Base-by-base conservation (phyloP, 2,329 filamentous ascomycete species). In the Chlorencoelia australis region DNA sequence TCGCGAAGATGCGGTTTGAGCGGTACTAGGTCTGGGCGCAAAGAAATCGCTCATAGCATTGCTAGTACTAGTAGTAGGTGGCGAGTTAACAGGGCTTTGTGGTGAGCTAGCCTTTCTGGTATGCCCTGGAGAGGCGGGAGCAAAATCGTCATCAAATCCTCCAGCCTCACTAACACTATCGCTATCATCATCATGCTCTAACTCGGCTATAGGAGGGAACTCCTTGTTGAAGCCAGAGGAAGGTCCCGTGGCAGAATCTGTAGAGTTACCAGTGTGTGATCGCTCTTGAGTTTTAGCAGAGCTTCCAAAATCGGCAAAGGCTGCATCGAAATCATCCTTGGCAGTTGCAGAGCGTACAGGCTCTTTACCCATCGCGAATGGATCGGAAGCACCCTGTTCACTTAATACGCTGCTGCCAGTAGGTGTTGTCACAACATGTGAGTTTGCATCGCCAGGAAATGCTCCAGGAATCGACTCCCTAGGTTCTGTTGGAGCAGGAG, bases 81-180 rank as follows among this genome's bases (percentile, higher is more conserved):
- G 37, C 14, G 38, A 31, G 11, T 30, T 14, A 22, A 25, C 43
- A n/a, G 47, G 40, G 33, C 45, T 48, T 35, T 49, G 41, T 2
- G 47, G 35, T 17, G 43, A 40, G 39, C 48, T 52, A 14, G 39
- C 30, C n/a, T 55, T 51, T 39, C 47, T 48, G 6, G 42, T 39
- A 35, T 54, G 48, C 11, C 42, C 48, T 34, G 55, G 53, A 14
- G 56, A 58, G 18, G 73, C 71, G 10, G 83, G 76, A 1, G 82
- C 79, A 56, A 96, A 96, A 58, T 95, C 81, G 55, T 98, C 91
- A 33, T 93, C 89, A 54, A 96, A 96, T 0, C 88, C 86, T 27
- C 84, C 86, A 32, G 74, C 73, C 31, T 85, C 83, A 41, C 75
- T 82, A 37, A 78, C 80, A 19, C 79, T 81, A 40, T 93, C 86